These are phyloP conservation scores for Euphrasia confusa DNA, from an alignment of 257 asterid genomes.

Conservation along the genomic window DNA sequence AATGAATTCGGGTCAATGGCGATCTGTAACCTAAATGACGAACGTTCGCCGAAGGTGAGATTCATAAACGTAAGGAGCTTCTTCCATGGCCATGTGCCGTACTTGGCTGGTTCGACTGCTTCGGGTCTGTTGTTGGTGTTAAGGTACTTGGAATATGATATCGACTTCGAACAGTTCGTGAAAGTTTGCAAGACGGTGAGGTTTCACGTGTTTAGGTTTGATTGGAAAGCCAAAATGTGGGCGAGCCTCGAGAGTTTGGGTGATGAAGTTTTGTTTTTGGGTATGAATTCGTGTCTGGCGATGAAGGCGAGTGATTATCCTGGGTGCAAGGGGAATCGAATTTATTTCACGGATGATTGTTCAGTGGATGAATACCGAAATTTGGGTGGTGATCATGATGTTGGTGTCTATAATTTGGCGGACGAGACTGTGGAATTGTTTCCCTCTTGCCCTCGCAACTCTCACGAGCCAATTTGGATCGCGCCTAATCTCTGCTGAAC, in stretches of 20 bases:
- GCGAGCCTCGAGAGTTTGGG: constrained; percentile 43
- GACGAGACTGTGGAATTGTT: constrained; percentile 45
- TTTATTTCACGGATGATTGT: constrained; percentile 70
- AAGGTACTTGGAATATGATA: constrained; percentile 48
- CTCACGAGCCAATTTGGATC: constrained; percentile 70
- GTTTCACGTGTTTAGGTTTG: constrained; percentile 49
- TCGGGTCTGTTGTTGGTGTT: constrained; percentile 52
- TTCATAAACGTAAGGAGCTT: constrained; percentile 29
- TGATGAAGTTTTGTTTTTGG: constrained; percentile 56
- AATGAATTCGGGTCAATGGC: constrained; percentile 52
- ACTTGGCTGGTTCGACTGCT: constrained; percentile 60
- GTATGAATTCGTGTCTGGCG: constrained; percentile 64
- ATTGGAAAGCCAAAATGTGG: constrained; percentile 45
- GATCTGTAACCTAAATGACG: constrained; percentile 41
- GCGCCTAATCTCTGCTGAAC: constrained; percentile 51
- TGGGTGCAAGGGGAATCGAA: constrained; percentile 58
- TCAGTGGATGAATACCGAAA: constrained; percentile 32
- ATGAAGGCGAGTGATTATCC: constrained; percentile 48
- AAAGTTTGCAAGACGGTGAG: constrained; percentile 55
- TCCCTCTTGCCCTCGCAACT: constrained; percentile 48
- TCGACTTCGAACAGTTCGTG: constrained; percentile 31
- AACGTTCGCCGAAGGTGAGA: constrained; percentile 32
- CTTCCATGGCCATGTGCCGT: constrained; percentile 58
- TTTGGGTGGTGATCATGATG: constrained; percentile 54
- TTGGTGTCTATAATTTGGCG: constrained; percentile 57